These are phyloP conservation scores for Candida cerambycidarum DNA, from an alignment of 805 yeast genomes.

Conservation along the genomic window DNA sequence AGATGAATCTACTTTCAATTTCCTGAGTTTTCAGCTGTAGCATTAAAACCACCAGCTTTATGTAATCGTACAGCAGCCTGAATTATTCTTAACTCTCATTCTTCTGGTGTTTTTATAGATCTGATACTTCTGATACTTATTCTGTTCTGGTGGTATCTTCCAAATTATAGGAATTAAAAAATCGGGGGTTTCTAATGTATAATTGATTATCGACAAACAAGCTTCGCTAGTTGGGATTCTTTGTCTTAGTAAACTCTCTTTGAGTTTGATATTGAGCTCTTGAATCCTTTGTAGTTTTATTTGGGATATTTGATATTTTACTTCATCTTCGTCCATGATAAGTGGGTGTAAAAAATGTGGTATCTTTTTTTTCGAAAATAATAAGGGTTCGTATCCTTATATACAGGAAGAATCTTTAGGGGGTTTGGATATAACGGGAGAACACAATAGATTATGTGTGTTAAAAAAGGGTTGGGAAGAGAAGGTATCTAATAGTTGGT, in stretches of 20 bases:
- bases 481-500: too few relatives aligned
- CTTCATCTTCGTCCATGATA: slow-evolving; percentile 16
- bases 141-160: slow-evolving; percentile 33
- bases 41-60: slow-evolving; percentile 13
- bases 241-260: slow-evolving; percentile 51
- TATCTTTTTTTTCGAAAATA: not conserved
- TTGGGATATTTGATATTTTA: slow-evolving; percentile 44
- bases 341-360: slow-evolving; percentile 3
- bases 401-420: too few relatives aligned
- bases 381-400: not conserved
- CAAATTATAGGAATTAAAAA: slow-evolving; percentile 47
- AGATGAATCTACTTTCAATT: too few relatives aligned
- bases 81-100: slow-evolving; percentile 1
- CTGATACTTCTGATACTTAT: slow-evolving; percentile 32
- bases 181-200: slow-evolving; percentile 45
- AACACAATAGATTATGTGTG: too few relatives aligned
- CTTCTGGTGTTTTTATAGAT: slow-evolving; percentile 14
- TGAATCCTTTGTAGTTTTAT: slow-evolving; percentile 61
- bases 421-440: too few relatives aligned
- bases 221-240: slow-evolving; percentile 67
- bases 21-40: too few relatives aligned
- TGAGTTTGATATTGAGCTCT: slow-evolving; percentile 55
- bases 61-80: slow-evolving; percentile 34
- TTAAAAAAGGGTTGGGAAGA: too few relatives aligned
- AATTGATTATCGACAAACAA: slow-evolving; percentile 46